These are phyloP conservation scores for Samsoniella hepiali DNA, from an alignment of 2,329 filamentous ascomycete genomes.

Conservation along the genomic window DNA sequence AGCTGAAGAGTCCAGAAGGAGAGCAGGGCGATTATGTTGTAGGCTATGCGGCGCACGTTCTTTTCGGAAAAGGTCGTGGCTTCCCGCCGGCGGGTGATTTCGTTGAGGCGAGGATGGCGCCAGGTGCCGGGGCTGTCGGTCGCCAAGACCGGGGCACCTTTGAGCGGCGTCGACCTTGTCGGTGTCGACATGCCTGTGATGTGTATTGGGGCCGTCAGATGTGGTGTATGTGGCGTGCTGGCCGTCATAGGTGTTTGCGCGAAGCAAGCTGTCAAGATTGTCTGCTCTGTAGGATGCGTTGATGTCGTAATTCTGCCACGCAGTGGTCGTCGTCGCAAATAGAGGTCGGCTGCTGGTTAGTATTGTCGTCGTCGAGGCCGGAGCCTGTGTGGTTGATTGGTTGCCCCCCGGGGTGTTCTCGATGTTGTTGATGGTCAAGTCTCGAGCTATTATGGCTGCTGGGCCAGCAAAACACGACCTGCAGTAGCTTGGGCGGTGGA, in stretches of 20 bases:
- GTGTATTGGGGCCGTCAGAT: constrained; percentile 7
- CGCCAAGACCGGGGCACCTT: constrained; percentile 35
- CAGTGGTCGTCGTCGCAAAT: background rate
- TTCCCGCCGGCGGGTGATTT: constrained; percentile 79
- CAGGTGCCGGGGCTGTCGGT: constrained; percentile 72
- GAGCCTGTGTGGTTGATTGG: constrained; percentile 11
- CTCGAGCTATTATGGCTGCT: background rate
- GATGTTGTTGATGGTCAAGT: constrained; percentile 17
- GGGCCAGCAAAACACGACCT: constrained; percentile 14
- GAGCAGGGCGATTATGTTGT: constrained; percentile 57
- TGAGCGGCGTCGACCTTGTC: constrained; percentile 38
- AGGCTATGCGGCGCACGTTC: constrained; percentile 67
- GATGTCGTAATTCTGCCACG: background rate
- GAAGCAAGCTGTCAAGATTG: background rate
- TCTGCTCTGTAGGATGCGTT: background rate
- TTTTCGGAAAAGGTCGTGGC: constrained; percentile 73
- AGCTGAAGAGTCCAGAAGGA: constrained; percentile 37
- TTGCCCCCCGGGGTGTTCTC: constrained; percentile 7
- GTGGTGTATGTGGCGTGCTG: background rate
- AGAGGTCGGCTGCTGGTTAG: constrained; percentile 13
- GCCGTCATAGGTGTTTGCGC: constrained; percentile 19
- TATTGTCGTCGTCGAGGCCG: constrained; percentile 16
- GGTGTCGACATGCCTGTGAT: constrained; percentile 30
- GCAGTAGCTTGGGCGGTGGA: constrained; percentile 5
- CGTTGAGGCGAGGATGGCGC: constrained; percentile 83